Percentiles rank a stretch among this genome's conserved stretches.
Conservation (phyloP, 345 rosid species). For the Diplotaxis tenuifolia region DNA sequence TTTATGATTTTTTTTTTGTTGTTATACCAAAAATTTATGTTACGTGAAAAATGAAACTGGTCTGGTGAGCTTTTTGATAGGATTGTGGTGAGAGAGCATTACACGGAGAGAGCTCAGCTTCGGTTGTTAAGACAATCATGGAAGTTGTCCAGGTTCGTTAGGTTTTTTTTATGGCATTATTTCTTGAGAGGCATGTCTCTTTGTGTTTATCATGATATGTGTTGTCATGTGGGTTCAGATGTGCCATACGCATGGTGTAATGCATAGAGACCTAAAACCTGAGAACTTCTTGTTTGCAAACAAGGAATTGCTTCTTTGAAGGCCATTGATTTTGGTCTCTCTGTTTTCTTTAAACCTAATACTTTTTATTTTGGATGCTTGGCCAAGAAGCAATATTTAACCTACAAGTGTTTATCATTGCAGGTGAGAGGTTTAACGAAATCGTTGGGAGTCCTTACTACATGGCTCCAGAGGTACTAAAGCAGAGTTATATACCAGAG, state of each 20-base stretch:
- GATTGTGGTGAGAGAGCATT: neutral
- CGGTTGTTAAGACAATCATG: conserved; percentile 1
- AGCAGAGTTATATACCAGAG: conserved; percentile 79
- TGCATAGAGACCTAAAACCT: conserved; percentile 90
- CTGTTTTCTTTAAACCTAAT: conserved; percentile 94
- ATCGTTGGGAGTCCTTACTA: conserved; percentile 97
- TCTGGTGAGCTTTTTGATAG: neutral
- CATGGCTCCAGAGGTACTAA: conserved; percentile 97
- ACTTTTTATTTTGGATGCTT: neutral
- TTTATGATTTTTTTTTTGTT: too few relatives aligned
- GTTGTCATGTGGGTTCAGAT: conserved; percentile 40
- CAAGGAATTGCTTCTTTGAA: conserved; percentile 77
- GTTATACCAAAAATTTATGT: too few relatives aligned
- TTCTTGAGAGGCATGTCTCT: neutral
- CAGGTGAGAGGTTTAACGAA: conserved; percentile 82
- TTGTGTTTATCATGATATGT: neutral
- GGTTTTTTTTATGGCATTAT: neutral
- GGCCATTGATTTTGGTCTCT: conserved; percentile 92
- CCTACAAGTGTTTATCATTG: conserved; percentile 9
- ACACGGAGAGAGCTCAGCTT: conserved; percentile 8
- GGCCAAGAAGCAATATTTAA: neutral
- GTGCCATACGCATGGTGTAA: conserved; percentile 88
- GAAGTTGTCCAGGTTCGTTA: conserved; percentile 1
- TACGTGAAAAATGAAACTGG: too few relatives aligned
- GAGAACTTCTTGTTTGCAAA: conserved; percentile 90